A percentile compares a stretch with the other conserved stretches of the same genome.
Conservation (phyloP, 495 filamentous ascomycete genomes). For the Hypoxylon rickii region DNA sequence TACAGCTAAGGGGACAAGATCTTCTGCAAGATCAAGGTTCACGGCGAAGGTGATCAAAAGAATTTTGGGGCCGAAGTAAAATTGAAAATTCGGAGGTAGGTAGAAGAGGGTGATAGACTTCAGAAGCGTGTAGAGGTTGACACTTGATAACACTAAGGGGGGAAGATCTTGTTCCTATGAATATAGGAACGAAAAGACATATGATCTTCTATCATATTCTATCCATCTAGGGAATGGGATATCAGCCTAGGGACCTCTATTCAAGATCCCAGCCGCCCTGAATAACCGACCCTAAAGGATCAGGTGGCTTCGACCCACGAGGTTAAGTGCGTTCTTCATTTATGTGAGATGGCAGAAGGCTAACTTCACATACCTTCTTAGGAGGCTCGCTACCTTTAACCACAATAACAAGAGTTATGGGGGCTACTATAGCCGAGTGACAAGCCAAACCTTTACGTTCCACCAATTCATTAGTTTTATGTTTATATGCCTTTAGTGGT, state of each 20-base stretch:
- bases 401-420: too few relatives aligned
- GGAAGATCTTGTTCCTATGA: not conserved
- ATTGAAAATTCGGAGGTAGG: constrained; percentile 8
- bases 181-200: too few relatives aligned
- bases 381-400: not conserved
- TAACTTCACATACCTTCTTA: too few relatives aligned
- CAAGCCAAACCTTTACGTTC: too few relatives aligned
- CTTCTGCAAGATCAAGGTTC: constrained; percentile 1
- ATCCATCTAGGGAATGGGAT: too few relatives aligned
- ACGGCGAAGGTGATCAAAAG: not conserved
- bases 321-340: not conserved
- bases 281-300: not conserved
- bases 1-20: not conserved
- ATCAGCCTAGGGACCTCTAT: not conserved
- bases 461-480: too few relatives aligned
- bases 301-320: not conserved
- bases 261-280: not conserved
- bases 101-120: constrained; percentile 8
- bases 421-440: too few relatives aligned
- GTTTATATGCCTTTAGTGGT: not conserved
- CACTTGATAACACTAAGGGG: not conserved
- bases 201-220: too few relatives aligned
- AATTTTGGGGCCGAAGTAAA: constrained; percentile 1
- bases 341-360: not conserved
- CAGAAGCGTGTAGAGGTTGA: not conserved